A percentile compares a stretch with the other conserved stretches of the same genome.
Conservation (phyloP, 805 yeast species). For the Pichia kluyveri region DNA sequence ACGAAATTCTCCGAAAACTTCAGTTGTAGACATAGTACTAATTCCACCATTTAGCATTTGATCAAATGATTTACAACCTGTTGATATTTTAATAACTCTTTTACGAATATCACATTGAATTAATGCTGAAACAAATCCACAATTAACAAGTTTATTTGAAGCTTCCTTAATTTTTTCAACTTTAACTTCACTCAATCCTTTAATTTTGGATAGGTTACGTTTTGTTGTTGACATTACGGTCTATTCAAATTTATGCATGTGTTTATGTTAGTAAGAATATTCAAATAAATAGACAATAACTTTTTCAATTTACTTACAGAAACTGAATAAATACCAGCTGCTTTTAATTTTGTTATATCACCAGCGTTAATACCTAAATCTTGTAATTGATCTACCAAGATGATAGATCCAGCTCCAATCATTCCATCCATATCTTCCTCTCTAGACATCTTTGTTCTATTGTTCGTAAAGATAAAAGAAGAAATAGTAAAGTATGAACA, state of each 20-base stretch:
- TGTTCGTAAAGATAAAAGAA: not conserved
- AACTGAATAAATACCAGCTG: conserved; percentile 61
- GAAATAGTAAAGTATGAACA: not conserved
- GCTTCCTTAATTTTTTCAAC: conserved; percentile 72
- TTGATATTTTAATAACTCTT: conserved; percentile 54
- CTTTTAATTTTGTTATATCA: conserved; percentile 61
- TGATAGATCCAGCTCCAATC: conserved; percentile 19
- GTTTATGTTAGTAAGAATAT: not conserved
- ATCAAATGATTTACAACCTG: conserved; percentile 66
- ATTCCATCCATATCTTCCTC: conserved; percentile 14
- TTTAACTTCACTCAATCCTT: conserved; percentile 64
- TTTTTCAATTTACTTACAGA: conserved; percentile 37
- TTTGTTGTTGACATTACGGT: conserved; percentile 53
- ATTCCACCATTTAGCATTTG: conserved; percentile 66
- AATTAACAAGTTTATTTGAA: conserved; percentile 53
- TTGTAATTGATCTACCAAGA: conserved; percentile 43
- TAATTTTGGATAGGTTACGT: conserved; percentile 48
- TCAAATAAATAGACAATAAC: too few species aligned
- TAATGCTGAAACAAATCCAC: conserved; percentile 69
- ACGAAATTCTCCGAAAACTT: conserved; percentile 72
- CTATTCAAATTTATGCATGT: conserved; percentile 16
- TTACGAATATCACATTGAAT: conserved; percentile 57
- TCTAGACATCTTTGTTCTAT: not conserved
- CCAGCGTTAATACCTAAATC: conserved; percentile 62
- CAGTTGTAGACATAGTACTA: conserved; percentile 69